Evolutionary conservation across 2,329 filamentous ascomycete genomes (phyloP), one percentile per base, ranked within the genome.

Genomic region (Lecanicillium sp.): DNA sequence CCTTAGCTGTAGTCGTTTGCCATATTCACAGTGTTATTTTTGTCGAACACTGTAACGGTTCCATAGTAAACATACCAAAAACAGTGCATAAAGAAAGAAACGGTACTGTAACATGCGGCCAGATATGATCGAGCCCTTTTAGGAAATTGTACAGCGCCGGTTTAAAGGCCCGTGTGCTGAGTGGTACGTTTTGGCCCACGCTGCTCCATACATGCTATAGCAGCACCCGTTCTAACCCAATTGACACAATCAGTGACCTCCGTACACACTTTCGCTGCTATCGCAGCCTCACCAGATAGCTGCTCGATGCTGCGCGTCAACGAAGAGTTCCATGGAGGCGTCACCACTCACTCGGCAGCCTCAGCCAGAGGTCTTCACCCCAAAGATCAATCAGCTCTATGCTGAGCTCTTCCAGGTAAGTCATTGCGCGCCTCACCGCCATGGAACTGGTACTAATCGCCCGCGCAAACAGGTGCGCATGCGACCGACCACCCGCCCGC

Each of bases 301-400:
- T 30, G 43, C n/a, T 30, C 24, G 21, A n/a, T 21, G 21, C 19
- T 23, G 30, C 23, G 45, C n/a, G 38, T 48, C 37, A 48, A 42
- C 21, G 15, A 36, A 29, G 23, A 15, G 21, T 36, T 42, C 35
- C 55, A 94, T 94, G 88, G 88, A 95, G 73, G 78, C 83, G 59
- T 97, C 91, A 64, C 93, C 93, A 55, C 79, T 98, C 63, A 95
- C 90, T 49, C 90, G 94, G 69, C 90, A 96, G 75, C 81, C 82
- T 68, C 81, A 89, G 60, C 93, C 91, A 47, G 86, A 94, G 66
- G 81, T 85, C 33, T 96, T 98, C 65, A 86, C 94, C 68, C 91
- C 87, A 47, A 98, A 98, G 72, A 87, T 98, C 56, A 86, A 95
- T 52, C 78, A 86, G 65, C 81, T 97, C 44, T 98, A 98, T 68